These are phyloP conservation scores for Batkoa obscura DNA, from an alignment of 371 early-diverging fungal species.

Conservation along the genomic window DNA sequence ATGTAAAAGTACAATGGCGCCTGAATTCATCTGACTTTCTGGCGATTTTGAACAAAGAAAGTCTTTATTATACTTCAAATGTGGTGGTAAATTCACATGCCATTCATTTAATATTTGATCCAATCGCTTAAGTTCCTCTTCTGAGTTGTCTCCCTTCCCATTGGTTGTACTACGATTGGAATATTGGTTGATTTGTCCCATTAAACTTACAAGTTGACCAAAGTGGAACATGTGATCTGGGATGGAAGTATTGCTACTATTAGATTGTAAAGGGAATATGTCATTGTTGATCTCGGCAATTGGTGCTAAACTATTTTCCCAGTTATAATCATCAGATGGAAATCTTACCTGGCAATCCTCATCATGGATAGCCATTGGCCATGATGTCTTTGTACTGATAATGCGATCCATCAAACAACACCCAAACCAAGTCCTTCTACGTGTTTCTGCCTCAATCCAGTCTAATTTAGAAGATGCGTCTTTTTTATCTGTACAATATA, in stretches of 20 bases:
- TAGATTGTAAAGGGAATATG: background rate
- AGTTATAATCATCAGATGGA: conserved; percentile 27
- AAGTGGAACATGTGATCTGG: conserved; percentile 4
- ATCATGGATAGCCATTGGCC: conserved; percentile 19
- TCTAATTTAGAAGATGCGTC: conserved; percentile 14
- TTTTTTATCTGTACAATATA: conserved; percentile 21
- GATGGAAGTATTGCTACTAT: background rate
- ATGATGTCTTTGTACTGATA: conserved; percentile 1
- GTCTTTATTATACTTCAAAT: background rate
- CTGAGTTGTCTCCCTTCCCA: background rate
- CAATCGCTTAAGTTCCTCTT: background rate
- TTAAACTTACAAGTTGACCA: background rate
- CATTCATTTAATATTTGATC: background rate
- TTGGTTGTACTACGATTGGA: background rate
- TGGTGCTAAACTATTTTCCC: conserved; percentile 7
- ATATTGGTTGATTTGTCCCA: conserved; percentile 5
- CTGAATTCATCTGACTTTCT: conserved; percentile 2
- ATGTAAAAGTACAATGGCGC: background rate
- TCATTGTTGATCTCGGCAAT: background rate
- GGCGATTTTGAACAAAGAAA: background rate
- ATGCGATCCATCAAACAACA: conserved; percentile 6
- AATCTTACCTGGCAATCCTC: conserved; percentile 28
- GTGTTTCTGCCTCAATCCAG: conserved; percentile 5
- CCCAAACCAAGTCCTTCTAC: conserved; percentile 13
- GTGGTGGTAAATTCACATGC: background rate